Conservation (phyloP, 192 early-diverging fungal species). For the Oehlia diaphana region DNA sequence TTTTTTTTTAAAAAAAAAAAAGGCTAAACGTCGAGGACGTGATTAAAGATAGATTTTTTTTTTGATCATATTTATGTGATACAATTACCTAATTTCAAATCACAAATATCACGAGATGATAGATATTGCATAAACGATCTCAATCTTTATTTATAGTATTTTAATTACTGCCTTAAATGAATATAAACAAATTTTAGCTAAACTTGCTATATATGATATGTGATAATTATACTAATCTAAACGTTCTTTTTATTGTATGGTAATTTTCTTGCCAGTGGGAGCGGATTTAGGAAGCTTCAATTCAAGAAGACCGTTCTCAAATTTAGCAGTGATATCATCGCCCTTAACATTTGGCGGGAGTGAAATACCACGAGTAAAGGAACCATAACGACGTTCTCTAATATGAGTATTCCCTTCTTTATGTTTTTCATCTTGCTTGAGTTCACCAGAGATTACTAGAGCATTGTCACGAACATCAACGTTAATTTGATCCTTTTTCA, state of each 20-base stretch:
- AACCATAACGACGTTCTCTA: slow-evolving; percentile 54
- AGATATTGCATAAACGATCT: too few relatives aligned
- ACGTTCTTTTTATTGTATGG: too few relatives aligned
- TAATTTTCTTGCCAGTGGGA: background rate
- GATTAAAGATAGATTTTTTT: background rate
- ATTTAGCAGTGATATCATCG: slow-evolving; percentile 52
- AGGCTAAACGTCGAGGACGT: too few relatives aligned
- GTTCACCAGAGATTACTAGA: slow-evolving; percentile 49
- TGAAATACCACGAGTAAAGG: slow-evolving; percentile 46
- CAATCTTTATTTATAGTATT: too few relatives aligned
- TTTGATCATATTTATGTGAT: background rate
- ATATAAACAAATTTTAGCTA: too few relatives aligned
- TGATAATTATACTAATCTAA: too few relatives aligned
- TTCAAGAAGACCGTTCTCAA: slow-evolving; percentile 57
- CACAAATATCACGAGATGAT: too few relatives aligned
- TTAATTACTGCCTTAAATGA: too few relatives aligned
- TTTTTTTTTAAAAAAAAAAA: too few relatives aligned
- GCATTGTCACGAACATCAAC: slow-evolving; percentile 47
- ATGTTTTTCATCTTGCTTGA: slow-evolving; percentile 32
- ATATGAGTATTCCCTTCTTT: slow-evolving; percentile 45
- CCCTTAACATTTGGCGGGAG: slow-evolving; percentile 48
- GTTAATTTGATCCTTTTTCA: slow-evolving; percentile 55
- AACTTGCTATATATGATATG: too few relatives aligned
- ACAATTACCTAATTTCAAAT: background rate
- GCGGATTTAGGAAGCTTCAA: slow-evolving; percentile 44